Evolutionary conservation across 371 early-diverging fungal species (phyloP), one percentile per base, ranked within the genome.

Genomic region (Mortierella sp.): DNA sequence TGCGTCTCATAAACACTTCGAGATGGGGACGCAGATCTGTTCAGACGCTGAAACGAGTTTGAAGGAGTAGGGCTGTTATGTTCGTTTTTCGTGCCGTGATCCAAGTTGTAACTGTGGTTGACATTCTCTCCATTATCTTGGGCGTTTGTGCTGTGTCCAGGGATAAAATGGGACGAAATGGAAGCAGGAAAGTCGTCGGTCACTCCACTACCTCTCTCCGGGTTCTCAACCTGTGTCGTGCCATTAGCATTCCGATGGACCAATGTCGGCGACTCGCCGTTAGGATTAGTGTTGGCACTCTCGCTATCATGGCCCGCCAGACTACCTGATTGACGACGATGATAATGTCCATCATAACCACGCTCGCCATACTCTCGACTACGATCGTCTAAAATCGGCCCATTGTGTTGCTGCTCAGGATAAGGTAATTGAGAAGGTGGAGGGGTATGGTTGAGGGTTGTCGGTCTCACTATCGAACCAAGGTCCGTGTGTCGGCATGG

Each of bases 181-280:
- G 56, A 64, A 6, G 65, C 19, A 9, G 72, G 57, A 48, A 72
- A 66, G 37, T 32, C 17, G n/a, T 31, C 31, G 12, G 52, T 23
- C 0, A 28, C 27, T n/a, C n/a, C n/a, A n/a, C n/a, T n/a, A 6
- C 46, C 57, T 39, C 24, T 15, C 47, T 47, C 43, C 24, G 32
- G 8, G 21, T 7, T 32, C 14, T 27, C 9, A 32, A 21, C 17
- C 15, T 12, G 8, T 23, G 31, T 6, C 11, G 28, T 12, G 39
- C 34, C 17, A 28, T 6, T 37, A 12, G 28, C 31, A 27, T 24
- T 17, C 7, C 59, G 50, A 24, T 47, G 47, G 17, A 56, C 41
- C 27, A 56, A n/a, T 2, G 46, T 56, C 14, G 75, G 75, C 6
- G 75, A 75, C 53, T 75, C 75, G 11, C 69, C 75, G 43, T 75